Base-by-base conservation (phyloP, 345 rosid species). In the Murraya paniculata region DNA sequence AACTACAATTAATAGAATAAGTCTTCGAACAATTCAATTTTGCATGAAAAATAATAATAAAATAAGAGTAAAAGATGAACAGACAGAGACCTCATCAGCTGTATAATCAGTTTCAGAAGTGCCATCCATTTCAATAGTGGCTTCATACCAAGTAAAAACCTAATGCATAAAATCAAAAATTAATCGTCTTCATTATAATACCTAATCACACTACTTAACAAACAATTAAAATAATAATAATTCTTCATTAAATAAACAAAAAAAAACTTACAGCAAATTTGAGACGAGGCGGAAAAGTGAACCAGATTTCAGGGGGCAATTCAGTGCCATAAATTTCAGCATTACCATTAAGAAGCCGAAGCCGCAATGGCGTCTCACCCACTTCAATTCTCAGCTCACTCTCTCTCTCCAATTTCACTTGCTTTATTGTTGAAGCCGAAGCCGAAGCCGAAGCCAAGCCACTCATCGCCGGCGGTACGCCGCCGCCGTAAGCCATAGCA, bases 71-170 rank as follows among this genome's bases (percentile, higher is more conserved):
- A 55, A 38, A 1, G 36, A 9, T 4, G 36, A 82, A 64, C 67
- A 74, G 70, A 72, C 18, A 79, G 35, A 6, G 19, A 87, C 99
- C 98, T 96, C 98, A 74, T 96, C 97, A 3, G 97, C 97, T 3
- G 90, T 90, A 84, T 96, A 94, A 88, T 94, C 97, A 27, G 99
- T 92, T 84, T 96, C 98, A 4, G 97, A 89, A 28, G 80, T 55
- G 62, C 97, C 97, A 74, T 94, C 97, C 88, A 96, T 85, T 84
- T 96, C 99, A 72, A 96, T 84, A 19, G 95, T 91, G 8, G 99
- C 98, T 81, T 98, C 98, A 76, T 90, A 89, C 98, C 98, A 94
- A 22, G 98, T 94, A 77, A 94, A 96, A 62, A 92, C 98, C 99
- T 94, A 71, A 71, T 61, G 55, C 36, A 65, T 39, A 56, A 22